Evolutionary conservation across 2,329 filamentous ascomycete species (phyloP).

Genomic region (Exophiala xenobiotica): DNA sequence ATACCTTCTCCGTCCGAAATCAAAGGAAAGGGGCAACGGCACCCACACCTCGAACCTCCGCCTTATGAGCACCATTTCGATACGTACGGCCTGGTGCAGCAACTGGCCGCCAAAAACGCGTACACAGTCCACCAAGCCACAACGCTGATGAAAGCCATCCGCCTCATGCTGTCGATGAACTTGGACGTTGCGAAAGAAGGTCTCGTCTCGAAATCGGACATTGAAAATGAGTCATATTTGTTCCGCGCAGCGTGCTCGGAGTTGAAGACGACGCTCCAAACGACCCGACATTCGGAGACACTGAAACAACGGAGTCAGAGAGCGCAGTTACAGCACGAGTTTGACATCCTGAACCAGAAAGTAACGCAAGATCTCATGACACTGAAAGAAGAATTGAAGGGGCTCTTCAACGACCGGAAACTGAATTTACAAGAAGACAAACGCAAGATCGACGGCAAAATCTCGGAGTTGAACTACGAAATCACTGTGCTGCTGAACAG

Average conservation of each 20-base stretch:
- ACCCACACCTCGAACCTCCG: constrained; percentile 59
- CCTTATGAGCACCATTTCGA: constrained; percentile 96
- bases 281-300: constrained; percentile 71
- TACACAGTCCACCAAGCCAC: constrained; percentile 75
- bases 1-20: constrained; percentile 40
- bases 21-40: constrained; percentile 29
- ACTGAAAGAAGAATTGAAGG: constrained; percentile 87
- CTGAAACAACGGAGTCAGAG: constrained; percentile 81
- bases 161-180: constrained; percentile 72
- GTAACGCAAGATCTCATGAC: constrained; percentile 78
- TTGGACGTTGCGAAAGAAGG: constrained; percentile 76
- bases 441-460: constrained; percentile 77
- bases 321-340: constrained; percentile 84
- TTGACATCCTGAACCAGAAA: constrained; percentile 85
- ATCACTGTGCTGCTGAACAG: constrained; percentile 88
- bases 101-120: constrained; percentile 64
- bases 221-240: constrained; percentile 92
- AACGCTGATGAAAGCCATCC: constrained; percentile 88
- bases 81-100: constrained; percentile 82
- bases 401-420: constrained; percentile 93
- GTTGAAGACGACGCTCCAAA: constrained; percentile 80
- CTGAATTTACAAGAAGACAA: constrained; percentile 90
- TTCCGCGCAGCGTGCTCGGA: constrained; percentile 94
- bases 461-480: constrained; percentile 94
- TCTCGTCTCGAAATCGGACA: constrained; percentile 84